Percentiles rank a stretch among this genome's conserved stretches.
Conservation (phyloP, 768 basidiomycete species). For the Leccinum aurantiacum region DNA sequence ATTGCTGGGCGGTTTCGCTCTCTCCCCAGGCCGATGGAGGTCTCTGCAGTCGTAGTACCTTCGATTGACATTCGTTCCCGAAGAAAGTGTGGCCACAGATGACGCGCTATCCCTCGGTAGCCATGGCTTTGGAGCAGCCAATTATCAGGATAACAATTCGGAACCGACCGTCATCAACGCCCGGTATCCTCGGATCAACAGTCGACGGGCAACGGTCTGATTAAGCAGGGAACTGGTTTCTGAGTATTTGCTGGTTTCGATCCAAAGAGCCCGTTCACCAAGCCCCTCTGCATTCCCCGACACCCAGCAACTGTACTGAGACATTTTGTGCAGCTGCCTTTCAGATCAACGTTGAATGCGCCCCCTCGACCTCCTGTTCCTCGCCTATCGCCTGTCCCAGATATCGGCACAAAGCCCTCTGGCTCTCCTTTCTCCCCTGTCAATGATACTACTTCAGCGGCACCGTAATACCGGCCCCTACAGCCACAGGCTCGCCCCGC, state of each 20-base stretch:
- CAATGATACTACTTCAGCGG: no score
- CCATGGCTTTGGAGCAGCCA: slow-evolving; percentile 30
- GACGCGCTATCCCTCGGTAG: slow-evolving; percentile 31
- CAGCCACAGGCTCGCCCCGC: no score
- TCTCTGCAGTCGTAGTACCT: no score
- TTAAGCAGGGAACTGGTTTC: slow-evolving; percentile 38
- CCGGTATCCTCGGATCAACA: slow-evolving; percentile 12
- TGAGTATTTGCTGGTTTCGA: slow-evolving; percentile 29
- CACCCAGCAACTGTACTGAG: slow-evolving; percentile 9
- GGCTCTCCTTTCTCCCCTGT: no score
- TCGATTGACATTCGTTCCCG: slow-evolving; percentile 11
- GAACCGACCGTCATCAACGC: slow-evolving; percentile 26
- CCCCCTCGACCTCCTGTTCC: slow-evolving; percentile 14
- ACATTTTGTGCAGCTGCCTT: slow-evolving; percentile 17
- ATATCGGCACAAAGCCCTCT: no score
- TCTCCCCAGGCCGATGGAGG: no score
- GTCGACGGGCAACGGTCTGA: slow-evolving; percentile 18
- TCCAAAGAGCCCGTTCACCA: not conserved
- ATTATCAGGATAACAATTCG: slow-evolving; percentile 24
- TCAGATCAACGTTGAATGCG: slow-evolving; percentile 14
- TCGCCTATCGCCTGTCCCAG: no score
- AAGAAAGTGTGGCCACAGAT: slow-evolving; percentile 35
- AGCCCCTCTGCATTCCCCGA: slow-evolving; percentile 20
- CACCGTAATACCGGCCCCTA: no score
- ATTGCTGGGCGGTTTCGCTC: no score